Percentiles rank a stretch among this genome's conserved stretches.
Evolutionary conservation across 352 stramenopile species (phyloP).

Genomic region (Phytophthora pinifolia): DNA sequence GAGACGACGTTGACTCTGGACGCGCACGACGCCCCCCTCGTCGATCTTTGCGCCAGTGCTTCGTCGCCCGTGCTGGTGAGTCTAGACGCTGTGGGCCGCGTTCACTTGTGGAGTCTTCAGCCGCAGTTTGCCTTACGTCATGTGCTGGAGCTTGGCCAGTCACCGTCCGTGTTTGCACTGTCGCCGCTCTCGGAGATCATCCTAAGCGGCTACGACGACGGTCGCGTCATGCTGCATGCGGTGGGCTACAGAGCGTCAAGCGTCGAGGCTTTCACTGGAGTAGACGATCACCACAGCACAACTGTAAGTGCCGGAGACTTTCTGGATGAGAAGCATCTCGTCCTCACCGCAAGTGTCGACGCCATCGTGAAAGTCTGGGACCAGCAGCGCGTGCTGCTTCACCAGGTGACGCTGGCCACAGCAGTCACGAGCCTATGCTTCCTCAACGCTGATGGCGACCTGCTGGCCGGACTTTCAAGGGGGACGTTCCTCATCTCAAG

Average conservation of each 20-base stretch:
- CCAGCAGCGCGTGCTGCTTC: slow-evolving; percentile 54
- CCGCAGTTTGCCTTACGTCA: slow-evolving; percentile 53
- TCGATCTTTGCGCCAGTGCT: slow-evolving; percentile 40
- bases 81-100: slow-evolving; percentile 41
- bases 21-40: slow-evolving; percentile 52
- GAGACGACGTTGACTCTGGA: slow-evolving; percentile 41
- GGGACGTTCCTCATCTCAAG: slow-evolving; percentile 64
- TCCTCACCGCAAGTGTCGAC: slow-evolving; percentile 69
- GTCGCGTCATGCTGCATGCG: slow-evolving; percentile 50
- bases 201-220: slow-evolving; percentile 64
- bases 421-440: slow-evolving; percentile 68
- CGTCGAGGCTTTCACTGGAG: slow-evolving; percentile 37
- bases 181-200: slow-evolving; percentile 55
- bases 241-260: slow-evolving; percentile 33
- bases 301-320: slow-evolving; percentile 68
- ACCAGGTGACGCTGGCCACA: slow-evolving; percentile 56
- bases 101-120: slow-evolving; percentile 62
- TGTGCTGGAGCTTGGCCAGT: slow-evolving; percentile 49
- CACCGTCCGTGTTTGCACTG: slow-evolving; percentile 53
- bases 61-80: slow-evolving; percentile 57
- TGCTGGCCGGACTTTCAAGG: slow-evolving; percentile 50
- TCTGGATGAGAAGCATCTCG: slow-evolving; percentile 51
- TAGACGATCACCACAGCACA: slow-evolving; percentile 54
- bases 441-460: slow-evolving; percentile 59
- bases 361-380: slow-evolving; percentile 76